Percentiles rank a stretch among this genome's conserved stretches.
phyloP scores from a whole-genome alignment of 768 basidiomycete species.

The Zangia roseola region DNA sequence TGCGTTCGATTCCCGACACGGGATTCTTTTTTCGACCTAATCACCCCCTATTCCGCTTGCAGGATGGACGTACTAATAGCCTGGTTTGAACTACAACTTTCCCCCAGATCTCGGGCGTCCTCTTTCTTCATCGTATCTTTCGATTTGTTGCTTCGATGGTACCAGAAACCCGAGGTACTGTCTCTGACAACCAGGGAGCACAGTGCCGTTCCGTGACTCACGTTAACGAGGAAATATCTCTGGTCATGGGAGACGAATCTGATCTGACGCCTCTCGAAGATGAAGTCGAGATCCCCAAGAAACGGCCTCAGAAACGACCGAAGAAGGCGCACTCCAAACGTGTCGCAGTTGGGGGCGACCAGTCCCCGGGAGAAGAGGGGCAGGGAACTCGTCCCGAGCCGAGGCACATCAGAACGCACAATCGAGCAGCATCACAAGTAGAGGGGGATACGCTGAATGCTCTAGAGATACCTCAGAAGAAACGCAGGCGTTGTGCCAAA shows the following conservation, averaged over 20 bases:
- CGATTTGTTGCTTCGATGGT: constrained; percentile 3
- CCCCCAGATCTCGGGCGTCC: no score
- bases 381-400: neutral
- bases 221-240: neutral
- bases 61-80: no score
- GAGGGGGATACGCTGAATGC: constrained; percentile 8
- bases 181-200: no score
- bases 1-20: constrained; percentile 4
- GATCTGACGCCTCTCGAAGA: constrained; percentile 19
- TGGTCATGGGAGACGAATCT: constrained; percentile 3
- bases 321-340: neutral
- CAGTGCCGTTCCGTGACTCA: neutral
- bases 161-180: neutral
- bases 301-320: neutral
- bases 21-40: neutral
- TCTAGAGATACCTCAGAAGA: constrained; percentile 20
- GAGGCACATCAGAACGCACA: neutral
- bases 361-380: no score
- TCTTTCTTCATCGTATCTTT: no score
- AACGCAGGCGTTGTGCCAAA: constrained; percentile 32
- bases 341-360: neutral
- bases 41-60: constrained; percentile 12
- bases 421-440: constrained; percentile 9
- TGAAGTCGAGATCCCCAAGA: neutral
- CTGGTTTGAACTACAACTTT: no score